Evolutionary conservation across 345 rosid genomes (phyloP).

Genomic region (Salix udensis): DNA sequence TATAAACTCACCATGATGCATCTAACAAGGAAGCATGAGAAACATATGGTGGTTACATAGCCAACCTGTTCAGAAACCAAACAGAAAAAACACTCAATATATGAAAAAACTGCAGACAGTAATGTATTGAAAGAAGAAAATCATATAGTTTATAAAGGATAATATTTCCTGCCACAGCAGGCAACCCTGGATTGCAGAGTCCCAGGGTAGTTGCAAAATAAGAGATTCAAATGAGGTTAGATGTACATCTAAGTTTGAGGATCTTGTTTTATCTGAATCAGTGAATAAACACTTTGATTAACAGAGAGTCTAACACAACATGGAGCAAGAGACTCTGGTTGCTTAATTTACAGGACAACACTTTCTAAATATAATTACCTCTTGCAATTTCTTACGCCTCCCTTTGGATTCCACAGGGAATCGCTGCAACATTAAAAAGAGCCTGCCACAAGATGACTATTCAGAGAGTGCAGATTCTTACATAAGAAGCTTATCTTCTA

Average conservation of each 20-base stretch:
- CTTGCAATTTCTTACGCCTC: slow-evolving; percentile 83
- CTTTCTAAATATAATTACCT: slow-evolving; percentile 41
- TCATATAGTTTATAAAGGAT: not conserved
- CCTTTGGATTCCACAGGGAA: slow-evolving; percentile 97
- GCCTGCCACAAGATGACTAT: slow-evolving; percentile 46
- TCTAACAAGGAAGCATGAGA: slow-evolving; percentile 81
- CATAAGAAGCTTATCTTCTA: not conserved
- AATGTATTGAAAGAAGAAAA: not conserved
- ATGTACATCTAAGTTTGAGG: not conserved
- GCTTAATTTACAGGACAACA: not conserved
- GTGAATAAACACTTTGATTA: not conserved
- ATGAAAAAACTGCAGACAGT: not conserved
- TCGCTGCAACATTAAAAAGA: slow-evolving; percentile 85
- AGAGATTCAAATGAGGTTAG: not conserved
- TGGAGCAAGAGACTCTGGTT: not conserved
- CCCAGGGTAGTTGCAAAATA: not conserved
- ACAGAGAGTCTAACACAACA: not conserved
- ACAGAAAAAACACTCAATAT: slow-evolving; percentile 1
- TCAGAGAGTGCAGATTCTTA: not conserved
- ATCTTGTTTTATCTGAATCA: not conserved
- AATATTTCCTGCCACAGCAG: not conserved
- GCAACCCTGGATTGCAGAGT: not conserved
- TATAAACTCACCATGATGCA: slow-evolving; percentile 71
- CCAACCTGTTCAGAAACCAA: slow-evolving; percentile 65
- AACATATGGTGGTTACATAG: slow-evolving; percentile 86